Conservation (phyloP, 257 asterid genomes). For the Petunia secreta region DNA sequence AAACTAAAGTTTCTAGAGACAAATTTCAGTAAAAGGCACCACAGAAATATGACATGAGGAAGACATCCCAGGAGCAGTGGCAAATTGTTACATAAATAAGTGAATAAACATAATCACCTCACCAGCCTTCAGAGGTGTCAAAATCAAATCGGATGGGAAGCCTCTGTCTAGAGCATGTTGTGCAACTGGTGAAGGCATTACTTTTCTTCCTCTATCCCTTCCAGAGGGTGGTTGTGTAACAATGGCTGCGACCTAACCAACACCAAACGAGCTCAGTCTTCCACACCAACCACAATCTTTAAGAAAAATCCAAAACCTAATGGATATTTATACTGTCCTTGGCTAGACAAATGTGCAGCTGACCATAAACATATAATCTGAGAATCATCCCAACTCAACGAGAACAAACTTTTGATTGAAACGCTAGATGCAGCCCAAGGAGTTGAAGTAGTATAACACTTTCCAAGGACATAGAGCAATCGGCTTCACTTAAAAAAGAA, state of each 20-base stretch:
- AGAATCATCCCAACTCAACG: not conserved
- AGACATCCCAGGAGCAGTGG: slow-evolving; percentile 7
- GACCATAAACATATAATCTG: not conserved
- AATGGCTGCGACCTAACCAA: slow-evolving; percentile 74
- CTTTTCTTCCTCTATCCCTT: slow-evolving; percentile 92
- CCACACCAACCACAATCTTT: slow-evolving; percentile 9
- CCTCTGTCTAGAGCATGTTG: slow-evolving; percentile 82
- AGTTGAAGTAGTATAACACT: not conserved
- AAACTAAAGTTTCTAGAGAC: not conserved
- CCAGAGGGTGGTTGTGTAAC: slow-evolving; percentile 92
- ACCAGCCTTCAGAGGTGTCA: slow-evolving; percentile 81
- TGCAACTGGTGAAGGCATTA: slow-evolving; percentile 92
- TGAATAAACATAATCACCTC: slow-evolving; percentile 55
- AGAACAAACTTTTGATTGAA: not conserved
- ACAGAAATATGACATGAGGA: not conserved
- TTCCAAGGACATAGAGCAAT: not conserved
- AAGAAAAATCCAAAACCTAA: not conserved
- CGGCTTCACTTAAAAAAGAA: not conserved
- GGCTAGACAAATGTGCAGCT: not conserved
- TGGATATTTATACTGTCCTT: not conserved
- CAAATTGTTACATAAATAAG: not conserved
- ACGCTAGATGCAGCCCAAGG: not conserved
- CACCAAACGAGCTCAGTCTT: slow-evolving; percentile 2
- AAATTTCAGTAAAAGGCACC: slow-evolving; percentile 16
- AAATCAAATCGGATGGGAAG: slow-evolving; percentile 72